Base-by-base conservation (phyloP, 768 basidiomycete genomes). In the Mycena venus region DNA sequence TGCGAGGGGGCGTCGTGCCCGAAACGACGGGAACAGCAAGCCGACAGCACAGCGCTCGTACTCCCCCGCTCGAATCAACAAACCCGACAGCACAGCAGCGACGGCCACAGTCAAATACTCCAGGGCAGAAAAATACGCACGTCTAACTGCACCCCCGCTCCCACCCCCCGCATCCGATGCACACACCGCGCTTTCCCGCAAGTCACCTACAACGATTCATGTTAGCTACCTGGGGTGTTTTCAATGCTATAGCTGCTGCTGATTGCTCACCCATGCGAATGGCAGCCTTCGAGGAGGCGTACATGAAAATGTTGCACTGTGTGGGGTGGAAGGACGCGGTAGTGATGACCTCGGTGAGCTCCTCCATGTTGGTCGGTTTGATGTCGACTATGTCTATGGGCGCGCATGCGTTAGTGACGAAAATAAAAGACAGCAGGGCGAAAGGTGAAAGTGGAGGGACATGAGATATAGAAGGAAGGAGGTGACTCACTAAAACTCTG, bases 341-440 rank as follows among this genome's bases (percentile, higher is more conserved):
- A 19, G 98, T 99, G 85, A 99, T 99, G 80, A 99, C 98, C 83
- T 99, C 98, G 12, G 98, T 99, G 62, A 99, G 89, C 84, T 99
- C 98, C 82, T 99, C 98, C 98, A 99, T 99, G 84, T 99, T 99
- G 78, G 95, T 91, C 4, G 98, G 98, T 83, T 99, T 99, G 90
- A 99, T 99, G 84, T 99, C 98, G 73, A 99, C 97, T 80, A 99
- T 99, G 85, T 99, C 98, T 99, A 67, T n/a, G n/a, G n/a, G n/a
- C n/a, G n/a, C n/a, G n/a, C n/a, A n/a, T n/a, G n/a, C n/a, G n/a
- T n/a, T n/a, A n/a, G n/a, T n/a, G n/a, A n/a, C n/a, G 63, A 38
- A 62, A 60, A 58, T 10, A 19, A 10, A 32, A 21, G 1, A 15
- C 21, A 34, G 27, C 21, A n/a, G 21, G 55, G 27, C 34, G 19